phyloP scores from a whole-genome alignment of 2,329 filamentous ascomycete species.

The Pseudofabraea citricarpa region DNA sequence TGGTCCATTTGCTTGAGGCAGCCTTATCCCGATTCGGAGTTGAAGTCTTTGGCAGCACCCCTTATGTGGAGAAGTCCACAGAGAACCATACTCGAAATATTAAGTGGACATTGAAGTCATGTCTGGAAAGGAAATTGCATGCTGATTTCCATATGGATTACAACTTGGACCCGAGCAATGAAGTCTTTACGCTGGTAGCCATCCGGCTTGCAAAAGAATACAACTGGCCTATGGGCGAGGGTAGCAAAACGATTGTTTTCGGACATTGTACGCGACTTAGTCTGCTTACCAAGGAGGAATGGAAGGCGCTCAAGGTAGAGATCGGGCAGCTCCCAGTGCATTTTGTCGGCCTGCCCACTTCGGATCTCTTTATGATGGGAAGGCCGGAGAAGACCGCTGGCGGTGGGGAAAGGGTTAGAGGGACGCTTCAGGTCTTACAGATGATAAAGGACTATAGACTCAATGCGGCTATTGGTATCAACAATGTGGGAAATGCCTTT shows the following conservation, averaged over 20 bases:
- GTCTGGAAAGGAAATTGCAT: conserved; percentile 46
- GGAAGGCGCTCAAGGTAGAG: conserved; percentile 39
- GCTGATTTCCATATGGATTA: conserved; percentile 72
- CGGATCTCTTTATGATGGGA: conserved; percentile 69
- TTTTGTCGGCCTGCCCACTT: conserved; percentile 67
- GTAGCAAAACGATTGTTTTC: conserved; percentile 45
- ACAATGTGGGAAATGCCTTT: conserved; percentile 72
- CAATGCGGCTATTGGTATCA: conserved; percentile 58
- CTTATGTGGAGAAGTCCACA: conserved; percentile 57
- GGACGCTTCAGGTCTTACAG: conserved; percentile 56
- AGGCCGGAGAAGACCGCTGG: conserved; percentile 27
- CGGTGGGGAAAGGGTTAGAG: conserved; percentile 38
- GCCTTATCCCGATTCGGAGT: conserved; percentile 41
- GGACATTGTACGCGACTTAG: conserved; percentile 67
- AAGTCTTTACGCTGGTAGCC: conserved; percentile 49
- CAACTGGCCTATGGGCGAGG: conserved; percentile 38
- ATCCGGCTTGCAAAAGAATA: conserved; percentile 43
- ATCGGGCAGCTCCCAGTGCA: conserved; percentile 53
- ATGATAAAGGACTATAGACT: conserved; percentile 55
- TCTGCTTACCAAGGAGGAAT: conserved; percentile 45
- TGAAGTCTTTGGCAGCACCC: conserved; percentile 61
- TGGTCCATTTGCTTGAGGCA: conserved; percentile 43
- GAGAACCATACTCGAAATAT: conserved; percentile 50
- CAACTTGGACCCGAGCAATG: conserved; percentile 46
- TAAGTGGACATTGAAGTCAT: conserved; percentile 54